phyloP scores from a whole-genome alignment of 1,284 basidiomycete species.

The Marasmius sp. region DNA sequence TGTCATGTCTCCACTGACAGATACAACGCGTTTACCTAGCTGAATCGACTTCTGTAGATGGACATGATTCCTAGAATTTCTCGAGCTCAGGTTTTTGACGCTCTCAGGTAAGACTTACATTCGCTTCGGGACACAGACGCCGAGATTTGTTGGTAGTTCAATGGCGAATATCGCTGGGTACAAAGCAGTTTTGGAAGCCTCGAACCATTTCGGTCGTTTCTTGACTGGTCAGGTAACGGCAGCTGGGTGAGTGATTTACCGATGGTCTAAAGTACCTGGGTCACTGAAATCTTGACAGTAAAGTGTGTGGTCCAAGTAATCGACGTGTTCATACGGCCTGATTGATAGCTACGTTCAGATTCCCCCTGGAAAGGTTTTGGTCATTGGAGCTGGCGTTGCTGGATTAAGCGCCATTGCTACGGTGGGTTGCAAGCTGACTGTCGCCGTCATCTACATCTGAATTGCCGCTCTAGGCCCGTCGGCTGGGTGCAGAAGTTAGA shows the following conservation, averaged over 20 bases:
- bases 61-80: constrained; percentile 88
- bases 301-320: constrained; percentile 10
- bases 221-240: constrained; percentile 87
- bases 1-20: constrained; percentile 7
- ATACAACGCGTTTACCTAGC: neutral
- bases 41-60: constrained; percentile 46
- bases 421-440: constrained; percentile 34
- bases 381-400: constrained; percentile 86
- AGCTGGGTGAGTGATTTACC: constrained; percentile 59
- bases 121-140: neutral
- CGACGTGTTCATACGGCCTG: neutral
- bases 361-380: constrained; percentile 80
- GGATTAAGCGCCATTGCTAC: constrained; percentile 85
- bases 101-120: constrained; percentile 56
- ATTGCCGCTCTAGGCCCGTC: constrained; percentile 54
- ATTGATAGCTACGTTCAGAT: constrained; percentile 46
- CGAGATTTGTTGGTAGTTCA: constrained; percentile 48
- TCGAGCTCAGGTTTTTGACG: constrained; percentile 84
- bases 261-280: neutral
- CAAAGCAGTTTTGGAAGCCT: constrained; percentile 84
- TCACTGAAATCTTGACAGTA: constrained; percentile 12
- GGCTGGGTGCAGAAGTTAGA: constrained; percentile 83
- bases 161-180: constrained; percentile 90
- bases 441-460: neutral
- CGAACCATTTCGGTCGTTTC: constrained; percentile 84